These are phyloP conservation scores for Takashimella tepidaria DNA, from an alignment of 1,284 basidiomycete species.

Conservation along the genomic window DNA sequence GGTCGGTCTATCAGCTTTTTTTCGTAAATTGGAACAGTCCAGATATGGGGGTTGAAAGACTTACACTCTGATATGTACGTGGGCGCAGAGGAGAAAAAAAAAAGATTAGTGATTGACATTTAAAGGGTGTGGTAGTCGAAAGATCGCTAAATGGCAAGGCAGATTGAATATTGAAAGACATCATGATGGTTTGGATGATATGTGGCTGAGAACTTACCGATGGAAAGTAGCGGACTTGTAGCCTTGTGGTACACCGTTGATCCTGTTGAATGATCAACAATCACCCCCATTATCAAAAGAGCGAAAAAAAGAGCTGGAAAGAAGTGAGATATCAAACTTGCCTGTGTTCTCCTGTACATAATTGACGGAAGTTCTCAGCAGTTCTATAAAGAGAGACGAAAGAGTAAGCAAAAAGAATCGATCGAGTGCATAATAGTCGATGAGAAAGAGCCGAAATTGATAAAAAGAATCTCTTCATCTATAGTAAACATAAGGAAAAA, in stretches of 20 bases:
- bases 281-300: not conserved
- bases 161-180: no score
- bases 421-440: no score
- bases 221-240: slow-evolving; percentile 88
- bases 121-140: no score
- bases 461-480: no score
- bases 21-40: not conserved
- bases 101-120: no score
- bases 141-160: no score
- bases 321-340: slow-evolving; percentile 39
- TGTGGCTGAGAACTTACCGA: slow-evolving; percentile 54
- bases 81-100: no score
- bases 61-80: slow-evolving; percentile 60
- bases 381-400: slow-evolving; percentile 60
- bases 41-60: slow-evolving; percentile 25
- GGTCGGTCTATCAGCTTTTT: no score
- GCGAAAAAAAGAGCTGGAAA: no score
- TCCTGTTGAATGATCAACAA: slow-evolving; percentile 50
- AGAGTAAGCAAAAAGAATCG: not conserved
- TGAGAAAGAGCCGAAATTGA: no score
- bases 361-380: slow-evolving; percentile 93
- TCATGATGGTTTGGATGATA: no score
- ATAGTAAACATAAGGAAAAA: not conserved
- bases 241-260: slow-evolving; percentile 78
- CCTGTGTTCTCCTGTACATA: slow-evolving; percentile 95